Base-by-base conservation (phyloP, 2,329 filamentous ascomycete species). In the Madurella fahalii region DNA sequence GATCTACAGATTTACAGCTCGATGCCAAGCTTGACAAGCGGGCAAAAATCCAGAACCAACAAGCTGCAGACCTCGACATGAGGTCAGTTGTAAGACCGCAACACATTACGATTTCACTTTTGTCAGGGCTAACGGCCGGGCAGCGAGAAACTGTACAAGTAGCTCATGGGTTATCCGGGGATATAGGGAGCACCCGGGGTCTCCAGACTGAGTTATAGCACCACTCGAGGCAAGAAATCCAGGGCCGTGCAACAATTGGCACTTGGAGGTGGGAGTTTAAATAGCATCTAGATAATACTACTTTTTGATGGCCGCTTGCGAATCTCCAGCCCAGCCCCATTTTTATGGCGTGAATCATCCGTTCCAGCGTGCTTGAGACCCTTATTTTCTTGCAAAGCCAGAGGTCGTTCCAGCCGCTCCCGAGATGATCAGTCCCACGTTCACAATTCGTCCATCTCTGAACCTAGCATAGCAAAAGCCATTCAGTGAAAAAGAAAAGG, bases 21-120 rank as follows among this genome's bases (percentile, higher is more conserved):
- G 25, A 25, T 25, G 25, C 25, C 25, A 7, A 25, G 7, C 25
- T 25, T 25, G 4, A 7, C 25, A 25, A 7, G 7, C 25, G 25
- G 25, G 25, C 25, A 25, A 25, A 25, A 7, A 7, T 7, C 25
- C 25, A 25, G 25, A 25, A 7, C 25, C 25, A 25, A 7, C 25
- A 25, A 25, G 25, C 25, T 7, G 25, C 25, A 25, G 25, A 7
- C 25, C 25, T 25, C 25, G 7, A 7, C 25, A 25, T 25, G 25
- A n/a, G 7, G 4, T 20, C 43, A 30, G 25, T 31, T 45, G 52
- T 53, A 53, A 53, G 52, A 32, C 20, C 5, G 30, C 52, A 39
- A 47, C 20, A 25, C 2, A 31, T 8, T 15, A 25, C 16, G 7
- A 39, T 3, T 30, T 8, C 12, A 15, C 11, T 37, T 46, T 37